phyloP scores from a whole-genome alignment of 352 stramenopile genomes.

The Saprolegnia parasitica region DNA sequence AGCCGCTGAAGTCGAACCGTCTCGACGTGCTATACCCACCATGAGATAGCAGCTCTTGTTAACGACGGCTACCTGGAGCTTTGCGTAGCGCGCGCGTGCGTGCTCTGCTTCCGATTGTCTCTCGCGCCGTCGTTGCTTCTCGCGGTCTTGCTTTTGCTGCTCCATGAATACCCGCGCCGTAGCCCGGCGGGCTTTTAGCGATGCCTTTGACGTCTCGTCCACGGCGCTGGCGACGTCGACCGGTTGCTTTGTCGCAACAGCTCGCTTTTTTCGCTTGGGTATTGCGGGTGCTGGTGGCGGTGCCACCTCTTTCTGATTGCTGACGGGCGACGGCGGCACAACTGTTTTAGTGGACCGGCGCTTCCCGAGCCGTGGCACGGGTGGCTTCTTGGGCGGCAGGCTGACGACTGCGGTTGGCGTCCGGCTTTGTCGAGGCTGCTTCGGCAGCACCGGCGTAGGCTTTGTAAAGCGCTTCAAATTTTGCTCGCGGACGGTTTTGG shows the following conservation, averaged over 20 bases:
- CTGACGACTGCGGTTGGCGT: background rate
- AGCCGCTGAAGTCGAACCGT: conserved; percentile 9
- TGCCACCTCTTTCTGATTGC: background rate
- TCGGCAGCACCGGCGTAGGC: background rate
- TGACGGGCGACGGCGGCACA: background rate
- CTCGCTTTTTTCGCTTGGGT: background rate
- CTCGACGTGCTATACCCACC: conserved; percentile 6
- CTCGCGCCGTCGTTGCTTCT: background rate
- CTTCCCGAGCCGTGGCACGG: conserved; percentile 13
- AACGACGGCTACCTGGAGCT: conserved; percentile 14
- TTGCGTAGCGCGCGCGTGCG: background rate
- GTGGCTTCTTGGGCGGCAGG: conserved; percentile 20
- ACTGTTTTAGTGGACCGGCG: background rate
- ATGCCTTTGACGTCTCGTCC: background rate
- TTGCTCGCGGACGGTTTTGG: conserved; percentile 15
- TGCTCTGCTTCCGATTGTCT: background rate
- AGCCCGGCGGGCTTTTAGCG: background rate
- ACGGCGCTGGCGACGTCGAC: background rate
- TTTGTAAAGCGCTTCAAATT: conserved; percentile 26
- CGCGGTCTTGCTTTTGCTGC: conserved; percentile 18
- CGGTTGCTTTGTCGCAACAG: background rate
- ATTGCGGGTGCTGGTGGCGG: background rate
- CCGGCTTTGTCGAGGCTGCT: background rate
- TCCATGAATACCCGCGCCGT: conserved; percentile 19
- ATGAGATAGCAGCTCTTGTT: background rate